A percentile compares a stretch with the other conserved stretches of the same genome.
Conservation (phyloP, 345 rosid genomes). For the Ricinus communis region DNA sequence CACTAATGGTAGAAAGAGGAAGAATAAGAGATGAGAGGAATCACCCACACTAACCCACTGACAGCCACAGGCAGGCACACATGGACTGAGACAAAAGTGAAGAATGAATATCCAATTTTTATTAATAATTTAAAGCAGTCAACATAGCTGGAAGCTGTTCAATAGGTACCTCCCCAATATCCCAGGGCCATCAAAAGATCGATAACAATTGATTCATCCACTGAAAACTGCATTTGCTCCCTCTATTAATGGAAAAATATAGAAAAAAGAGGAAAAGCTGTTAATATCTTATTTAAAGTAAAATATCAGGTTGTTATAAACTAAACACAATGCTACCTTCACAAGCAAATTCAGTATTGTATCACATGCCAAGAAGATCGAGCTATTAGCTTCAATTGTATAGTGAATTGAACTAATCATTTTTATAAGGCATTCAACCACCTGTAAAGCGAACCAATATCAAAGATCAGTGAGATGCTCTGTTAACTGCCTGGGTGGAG, state of each 20-base stretch:
- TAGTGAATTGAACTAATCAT: constrained; percentile 39
- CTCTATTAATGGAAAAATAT: constrained; percentile 36
- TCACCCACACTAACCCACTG: neutral
- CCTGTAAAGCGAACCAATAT: constrained; percentile 40
- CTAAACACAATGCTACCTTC: constrained; percentile 52
- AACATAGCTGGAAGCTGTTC: neutral
- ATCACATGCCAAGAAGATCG: constrained; percentile 81
- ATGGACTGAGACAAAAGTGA: neutral
- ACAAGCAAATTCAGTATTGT: constrained; percentile 75
- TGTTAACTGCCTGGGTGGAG: neutral
- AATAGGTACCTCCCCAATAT: constrained; percentile 62
- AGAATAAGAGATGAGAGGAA: no score
- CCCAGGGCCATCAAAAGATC: constrained; percentile 62
- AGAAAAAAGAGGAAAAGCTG: neutral
- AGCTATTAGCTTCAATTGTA: constrained; percentile 42
- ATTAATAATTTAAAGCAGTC: neutral
- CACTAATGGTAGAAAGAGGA: no score
- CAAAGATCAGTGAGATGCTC: neutral
- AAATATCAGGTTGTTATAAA: neutral
- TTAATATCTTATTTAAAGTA: constrained; percentile 7
- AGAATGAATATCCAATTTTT: neutral
- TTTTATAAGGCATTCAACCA: constrained; percentile 66
- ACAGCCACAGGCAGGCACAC: neutral
- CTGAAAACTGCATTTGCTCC: constrained; percentile 43
- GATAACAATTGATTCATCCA: constrained; percentile 42